Conservation (phyloP, 1,284 basidiomycete genomes). For the Phylloboletellus chloephorus region DNA sequence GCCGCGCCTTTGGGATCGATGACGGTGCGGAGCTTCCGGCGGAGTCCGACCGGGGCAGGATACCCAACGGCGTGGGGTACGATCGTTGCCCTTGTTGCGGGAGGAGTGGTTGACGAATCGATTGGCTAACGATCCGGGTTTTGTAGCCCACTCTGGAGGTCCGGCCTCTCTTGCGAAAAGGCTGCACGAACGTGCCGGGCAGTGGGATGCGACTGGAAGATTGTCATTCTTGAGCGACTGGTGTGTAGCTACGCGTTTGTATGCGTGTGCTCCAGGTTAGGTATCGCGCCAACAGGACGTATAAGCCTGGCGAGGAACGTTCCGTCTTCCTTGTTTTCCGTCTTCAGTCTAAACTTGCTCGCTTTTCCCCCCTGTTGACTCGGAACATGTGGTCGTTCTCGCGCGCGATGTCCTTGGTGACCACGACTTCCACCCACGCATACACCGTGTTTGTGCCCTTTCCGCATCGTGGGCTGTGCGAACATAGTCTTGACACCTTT, state of each 20-base stretch:
- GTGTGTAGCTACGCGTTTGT: slow-evolving; percentile 35
- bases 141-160: slow-evolving; percentile 57
- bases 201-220: slow-evolving; percentile 60
- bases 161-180: slow-evolving; percentile 58
- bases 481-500: slow-evolving; percentile 69
- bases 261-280: background rate
- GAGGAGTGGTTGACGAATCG: background rate
- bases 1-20: slow-evolving; percentile 65
- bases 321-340: background rate
- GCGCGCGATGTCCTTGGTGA: background rate
- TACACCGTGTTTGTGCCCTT: background rate
- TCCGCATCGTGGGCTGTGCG: too few relatives aligned
- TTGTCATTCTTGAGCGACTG: slow-evolving; percentile 74
- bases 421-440: background rate
- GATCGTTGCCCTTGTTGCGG: too few relatives aligned
- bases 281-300: slow-evolving; percentile 47
- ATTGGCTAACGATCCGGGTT: slow-evolving; percentile 3
- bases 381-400: background rate
- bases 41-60: slow-evolving; percentile 63
- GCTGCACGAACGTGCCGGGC: slow-evolving; percentile 47
- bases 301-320: slow-evolving; percentile 78
- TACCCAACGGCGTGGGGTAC: slow-evolving; percentile 75
- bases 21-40: slow-evolving; percentile 66
- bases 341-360: slow-evolving; percentile 3
- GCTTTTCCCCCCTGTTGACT: too few relatives aligned